A percentile compares a stretch with the other conserved stretches of the same genome.
Conservation (phyloP, 23 red algal genomes). For the Cyanidiococcus yangmingshanensis region DNA sequence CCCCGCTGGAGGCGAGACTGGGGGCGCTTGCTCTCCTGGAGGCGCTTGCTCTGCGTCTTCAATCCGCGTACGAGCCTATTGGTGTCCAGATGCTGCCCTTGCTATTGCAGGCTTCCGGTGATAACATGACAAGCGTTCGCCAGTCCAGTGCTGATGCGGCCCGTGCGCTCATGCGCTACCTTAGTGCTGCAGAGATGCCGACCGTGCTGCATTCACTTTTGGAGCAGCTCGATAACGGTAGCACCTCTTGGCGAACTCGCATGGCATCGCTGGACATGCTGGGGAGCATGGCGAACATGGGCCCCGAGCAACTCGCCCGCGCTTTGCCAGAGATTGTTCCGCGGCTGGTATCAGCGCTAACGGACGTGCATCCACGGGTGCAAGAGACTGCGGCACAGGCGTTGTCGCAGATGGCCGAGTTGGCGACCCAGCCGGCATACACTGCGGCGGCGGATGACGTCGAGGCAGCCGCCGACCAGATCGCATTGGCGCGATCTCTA, state of each 20-base stretch:
- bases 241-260: constrained; percentile 71
- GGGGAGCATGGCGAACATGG: constrained; percentile 78
- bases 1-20: constrained; percentile 8
- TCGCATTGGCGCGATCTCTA: background rate
- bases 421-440: constrained; percentile 27
- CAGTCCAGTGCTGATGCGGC: constrained; percentile 58
- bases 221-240: constrained; percentile 31
- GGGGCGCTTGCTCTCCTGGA: constrained; percentile 62
- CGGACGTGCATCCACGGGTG: constrained; percentile 92
- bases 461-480: background rate
- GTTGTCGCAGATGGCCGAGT: constrained; percentile 36
- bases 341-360: constrained; percentile 57
- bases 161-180: constrained; percentile 64
- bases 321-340: constrained; percentile 80
- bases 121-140: constrained; percentile 55
- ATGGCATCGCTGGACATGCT: constrained; percentile 65
- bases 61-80: constrained; percentile 71
- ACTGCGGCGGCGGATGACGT: constrained; percentile 33
- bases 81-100: constrained; percentile 58
- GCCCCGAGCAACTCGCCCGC: constrained; percentile 68
- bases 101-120: constrained; percentile 62
- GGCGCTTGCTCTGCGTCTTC: constrained; percentile 46
- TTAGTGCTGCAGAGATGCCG: constrained; percentile 60
- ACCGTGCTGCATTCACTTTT: constrained; percentile 62
- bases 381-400: constrained; percentile 27